These are phyloP conservation scores for Tetrapisispora phaffii DNA, from an alignment of 805 yeast genomes.

Conservation along the genomic window DNA sequence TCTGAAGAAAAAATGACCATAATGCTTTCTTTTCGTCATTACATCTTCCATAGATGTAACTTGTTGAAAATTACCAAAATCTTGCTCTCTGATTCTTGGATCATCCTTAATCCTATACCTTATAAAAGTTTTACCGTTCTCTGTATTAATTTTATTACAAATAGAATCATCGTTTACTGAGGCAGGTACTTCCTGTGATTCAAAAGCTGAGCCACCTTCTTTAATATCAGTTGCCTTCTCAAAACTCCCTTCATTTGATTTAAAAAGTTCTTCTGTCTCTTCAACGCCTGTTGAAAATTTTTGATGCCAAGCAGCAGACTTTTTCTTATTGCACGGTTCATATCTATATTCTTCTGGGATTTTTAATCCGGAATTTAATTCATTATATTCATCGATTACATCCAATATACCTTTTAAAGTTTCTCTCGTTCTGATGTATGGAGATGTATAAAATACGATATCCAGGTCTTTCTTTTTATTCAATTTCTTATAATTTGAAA, in stretches of 20 bases:
- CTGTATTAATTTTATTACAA: neutral
- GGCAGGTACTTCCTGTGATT: constrained; percentile 30
- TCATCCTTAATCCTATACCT: constrained; percentile 64
- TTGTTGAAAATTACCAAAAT: constrained; percentile 87
- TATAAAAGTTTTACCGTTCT: constrained; percentile 27
- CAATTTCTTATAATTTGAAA: constrained; percentile 23
- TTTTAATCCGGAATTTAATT: constrained; percentile 7
- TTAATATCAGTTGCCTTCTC: constrained; percentile 8
- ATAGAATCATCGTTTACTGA: neutral
- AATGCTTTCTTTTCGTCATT: constrained; percentile 76
- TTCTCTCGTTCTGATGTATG: constrained; percentile 75
- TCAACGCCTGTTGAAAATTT: constrained; percentile 15
- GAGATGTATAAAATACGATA: constrained; percentile 77
- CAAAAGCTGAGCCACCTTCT: constrained; percentile 36
- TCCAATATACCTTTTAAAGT: constrained; percentile 64
- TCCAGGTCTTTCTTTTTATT: constrained; percentile 39
- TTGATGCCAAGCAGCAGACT: constrained; percentile 25
- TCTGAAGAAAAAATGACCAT: constrained; percentile 82
- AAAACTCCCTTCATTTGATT: neutral
- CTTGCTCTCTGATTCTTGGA: constrained; percentile 89
- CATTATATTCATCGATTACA: constrained; percentile 36
- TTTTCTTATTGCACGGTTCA: constrained; percentile 20
- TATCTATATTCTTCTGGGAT: constrained; percentile 16
- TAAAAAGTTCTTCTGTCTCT: constrained; percentile 13
- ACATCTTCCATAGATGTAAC: constrained; percentile 66